These are phyloP conservation scores for Fennellomyces sp. DNA, from an alignment of 371 early-diverging fungal genomes.

Conservation along the genomic window DNA sequence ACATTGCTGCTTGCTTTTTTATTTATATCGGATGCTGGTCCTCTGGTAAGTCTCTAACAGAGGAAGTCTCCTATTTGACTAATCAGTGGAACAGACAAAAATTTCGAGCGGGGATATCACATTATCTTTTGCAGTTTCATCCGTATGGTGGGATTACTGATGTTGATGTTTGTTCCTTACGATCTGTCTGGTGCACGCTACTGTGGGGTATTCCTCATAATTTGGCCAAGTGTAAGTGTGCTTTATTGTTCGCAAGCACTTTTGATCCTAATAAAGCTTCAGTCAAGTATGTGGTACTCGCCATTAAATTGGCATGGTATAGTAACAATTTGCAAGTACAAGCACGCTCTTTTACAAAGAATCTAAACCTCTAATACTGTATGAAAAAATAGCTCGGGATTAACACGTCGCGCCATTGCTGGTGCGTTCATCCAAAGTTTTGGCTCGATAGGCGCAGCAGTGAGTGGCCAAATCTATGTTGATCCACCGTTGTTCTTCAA, in stretches of 20 bases:
- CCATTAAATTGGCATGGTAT: conserved; percentile 40
- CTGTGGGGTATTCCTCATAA: conserved; percentile 22
- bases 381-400: conserved; percentile 20
- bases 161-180: conserved; percentile 24
- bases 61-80: too few species aligned
- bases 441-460: conserved; percentile 32
- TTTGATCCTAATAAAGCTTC: too few species aligned
- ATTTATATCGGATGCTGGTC: conserved; percentile 31
- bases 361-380: too few species aligned
- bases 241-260: too few species aligned
- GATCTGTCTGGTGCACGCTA: conserved; percentile 13
- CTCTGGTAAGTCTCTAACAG: too few species aligned
- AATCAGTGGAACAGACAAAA: not conserved
- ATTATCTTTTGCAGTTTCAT: conserved; percentile 22
- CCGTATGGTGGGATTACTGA: conserved; percentile 23
- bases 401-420: conserved; percentile 42
- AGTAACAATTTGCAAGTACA: conserved; percentile 31
- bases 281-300: conserved; percentile 26
- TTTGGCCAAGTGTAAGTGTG: conserved; percentile 11
- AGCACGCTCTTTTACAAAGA: too few species aligned
- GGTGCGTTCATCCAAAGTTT: conserved; percentile 32
- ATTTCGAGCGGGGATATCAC: conserved; percentile 31
- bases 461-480: conserved; percentile 36
- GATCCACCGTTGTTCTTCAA: conserved; percentile 7
- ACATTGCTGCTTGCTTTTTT: conserved; percentile 15